phyloP scores from a whole-genome alignment of 2,329 filamentous ascomycete species.

The Fusarium udum region DNA sequence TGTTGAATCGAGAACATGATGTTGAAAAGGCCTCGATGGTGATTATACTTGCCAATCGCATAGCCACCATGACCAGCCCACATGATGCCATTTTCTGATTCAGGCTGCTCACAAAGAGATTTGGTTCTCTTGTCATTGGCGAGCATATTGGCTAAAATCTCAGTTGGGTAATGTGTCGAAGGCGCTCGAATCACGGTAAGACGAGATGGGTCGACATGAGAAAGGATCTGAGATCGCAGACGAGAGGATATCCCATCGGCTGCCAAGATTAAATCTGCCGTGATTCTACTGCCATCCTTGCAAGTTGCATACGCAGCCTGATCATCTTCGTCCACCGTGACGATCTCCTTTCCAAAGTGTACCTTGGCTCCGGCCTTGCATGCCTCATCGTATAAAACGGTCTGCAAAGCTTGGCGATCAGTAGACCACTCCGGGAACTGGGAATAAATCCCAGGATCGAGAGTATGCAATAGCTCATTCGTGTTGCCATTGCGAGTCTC shows the following conservation, averaged over 20 bases:
- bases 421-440: conserved; percentile 3
- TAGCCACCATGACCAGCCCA: conserved; percentile 10
- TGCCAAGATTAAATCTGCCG: not conserved
- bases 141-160: not conserved
- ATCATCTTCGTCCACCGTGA: not conserved
- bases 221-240: not conserved
- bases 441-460: not conserved
- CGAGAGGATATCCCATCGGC: conserved; percentile 13
- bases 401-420: not conserved
- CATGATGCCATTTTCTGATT: conserved; percentile 7
- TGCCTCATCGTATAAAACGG: not conserved
- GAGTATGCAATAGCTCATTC: not conserved
- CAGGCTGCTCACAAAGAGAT: not conserved
- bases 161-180: conserved; percentile 12
- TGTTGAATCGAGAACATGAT: conserved; percentile 16
- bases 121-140: not conserved
- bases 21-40: conserved; percentile 5
- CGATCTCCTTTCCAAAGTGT: not conserved
- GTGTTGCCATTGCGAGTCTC: not conserved
- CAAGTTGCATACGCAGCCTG: not conserved
- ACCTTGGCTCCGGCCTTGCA: not conserved
- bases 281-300: not conserved
- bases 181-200: not conserved
- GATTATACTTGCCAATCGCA: conserved; percentile 10
- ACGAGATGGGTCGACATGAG: not conserved